Conservation (phyloP, 2,329 filamentous ascomycete genomes). For the Fusarium armeniacum region DNA sequence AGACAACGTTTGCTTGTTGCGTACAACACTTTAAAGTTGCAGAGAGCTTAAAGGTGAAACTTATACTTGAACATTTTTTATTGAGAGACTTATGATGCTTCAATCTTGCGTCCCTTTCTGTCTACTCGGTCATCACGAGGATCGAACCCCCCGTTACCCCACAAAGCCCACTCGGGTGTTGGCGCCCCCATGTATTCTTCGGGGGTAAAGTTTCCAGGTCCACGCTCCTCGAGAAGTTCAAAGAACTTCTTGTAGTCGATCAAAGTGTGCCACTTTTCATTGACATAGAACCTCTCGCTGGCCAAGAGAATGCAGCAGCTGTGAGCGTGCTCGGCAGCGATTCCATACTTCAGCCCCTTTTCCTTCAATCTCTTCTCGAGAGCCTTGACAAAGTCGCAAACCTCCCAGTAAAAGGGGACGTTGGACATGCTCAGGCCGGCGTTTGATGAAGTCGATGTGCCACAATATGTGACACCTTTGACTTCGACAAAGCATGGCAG, state of each 20-base stretch:
- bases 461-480: conserved; percentile 97
- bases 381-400: conserved; percentile 83
- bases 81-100: conserved; percentile 46
- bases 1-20: background rate
- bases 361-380: conserved; percentile 77
- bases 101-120: conserved; percentile 81
- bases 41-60: background rate
- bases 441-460: conserved; percentile 85
- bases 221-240: conserved; percentile 78
- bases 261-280: conserved; percentile 88
- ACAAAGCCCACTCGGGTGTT: conserved; percentile 88
- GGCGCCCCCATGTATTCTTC: conserved; percentile 31
- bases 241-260: conserved; percentile 96
- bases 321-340: conserved; percentile 94
- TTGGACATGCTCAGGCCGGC: conserved; percentile 97
- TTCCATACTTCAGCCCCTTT: conserved; percentile 85
- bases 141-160: conserved; percentile 95
- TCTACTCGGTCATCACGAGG: conserved; percentile 89
- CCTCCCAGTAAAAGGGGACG: conserved; percentile 95
- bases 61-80: conserved; percentile 16
- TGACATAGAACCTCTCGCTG: conserved; percentile 80
- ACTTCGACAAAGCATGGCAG: conserved; percentile 94
- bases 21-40: background rate
- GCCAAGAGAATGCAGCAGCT: conserved; percentile 93
- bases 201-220: conserved; percentile 69